Base-by-base conservation (phyloP, 306 rosid genomes). In the Quercus cerris region DNA sequence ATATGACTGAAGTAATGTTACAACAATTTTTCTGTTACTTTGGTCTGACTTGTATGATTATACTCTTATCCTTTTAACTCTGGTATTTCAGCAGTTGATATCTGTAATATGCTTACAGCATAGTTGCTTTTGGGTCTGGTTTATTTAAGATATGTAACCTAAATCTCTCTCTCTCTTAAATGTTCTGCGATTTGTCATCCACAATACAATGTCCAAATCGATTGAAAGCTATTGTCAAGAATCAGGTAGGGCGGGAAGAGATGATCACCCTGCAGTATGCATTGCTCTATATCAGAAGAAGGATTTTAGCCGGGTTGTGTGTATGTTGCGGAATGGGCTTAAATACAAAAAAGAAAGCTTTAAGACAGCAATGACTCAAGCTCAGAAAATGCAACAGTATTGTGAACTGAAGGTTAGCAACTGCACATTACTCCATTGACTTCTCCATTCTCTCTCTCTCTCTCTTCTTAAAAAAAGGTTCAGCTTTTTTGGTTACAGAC, bases 201-300 rank as follows among this genome's bases (percentile, higher is more conserved):
- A 95, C 88, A 95, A 93, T 79, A 85, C 98, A 12, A 49, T 95
- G 90, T 95, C 99, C 76, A 95, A 95, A 86, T 93, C 99, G 75
- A 85, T 95, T 14, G 98, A 95, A 87, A 95, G 98, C 86, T 95
- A 95, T 85, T 95, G 93, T 83, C 99, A 95, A 87, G 99, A 95
- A 90, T 93, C 98, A 63, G 98, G 99, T 81, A 87, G 99, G 83
- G 98, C 98, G n/a, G 99, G 99, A 73, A 95, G 99, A 82, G 99
- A 93, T 81, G 86, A 86, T 89, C 87, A 80, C 75, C 90, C 92
- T 46, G 89, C 99, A n/a, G 86, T 85, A 31, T 95, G 98, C 89
- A 86, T 93, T 81, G 86, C 86, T 63, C 75, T 95, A 23, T 95
- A 95, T 87, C 99, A 93, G 82, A 95, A 91, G 90, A 95, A 95